phyloP scores from a whole-genome alignment of 306 rosid genomes.

The Sicyos edulis region DNA sequence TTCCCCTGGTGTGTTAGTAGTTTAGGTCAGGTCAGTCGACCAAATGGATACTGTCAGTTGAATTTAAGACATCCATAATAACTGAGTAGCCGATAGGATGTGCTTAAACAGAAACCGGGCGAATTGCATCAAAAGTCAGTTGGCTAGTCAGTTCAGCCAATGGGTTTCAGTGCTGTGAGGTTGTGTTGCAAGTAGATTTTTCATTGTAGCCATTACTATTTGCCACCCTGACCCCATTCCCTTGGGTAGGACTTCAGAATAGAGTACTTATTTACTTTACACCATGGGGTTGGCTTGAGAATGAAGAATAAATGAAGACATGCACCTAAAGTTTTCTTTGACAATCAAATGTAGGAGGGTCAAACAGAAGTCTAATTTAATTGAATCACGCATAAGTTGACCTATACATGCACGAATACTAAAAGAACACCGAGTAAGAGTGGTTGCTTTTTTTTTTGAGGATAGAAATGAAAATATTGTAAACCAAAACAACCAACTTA shows the following conservation, averaged over 20 bases:
- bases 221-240: background rate
- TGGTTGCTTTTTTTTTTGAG: no score
- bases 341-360: no score
- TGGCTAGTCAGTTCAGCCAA: background rate
- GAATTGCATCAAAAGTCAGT: background rate
- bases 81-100: background rate
- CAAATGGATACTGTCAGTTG: background rate
- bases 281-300: no score
- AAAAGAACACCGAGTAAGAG: no score
- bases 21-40: background rate
- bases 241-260: no score
- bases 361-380: no score
- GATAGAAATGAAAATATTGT: background rate
- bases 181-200: background rate
- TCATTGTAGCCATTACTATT: background rate
- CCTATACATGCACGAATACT: no score
- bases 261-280: no score
- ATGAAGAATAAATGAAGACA: no score
- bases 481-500: background rate
- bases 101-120: background rate
- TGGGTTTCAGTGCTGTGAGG: background rate
- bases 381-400: no score
- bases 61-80: background rate
- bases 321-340: no score
- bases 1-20: background rate